Evolutionary conservation across 148 eudicot genomes (phyloP), one percentile per base, ranked within the genome.

Genomic region (Dysphania ambrosioides): DNA sequence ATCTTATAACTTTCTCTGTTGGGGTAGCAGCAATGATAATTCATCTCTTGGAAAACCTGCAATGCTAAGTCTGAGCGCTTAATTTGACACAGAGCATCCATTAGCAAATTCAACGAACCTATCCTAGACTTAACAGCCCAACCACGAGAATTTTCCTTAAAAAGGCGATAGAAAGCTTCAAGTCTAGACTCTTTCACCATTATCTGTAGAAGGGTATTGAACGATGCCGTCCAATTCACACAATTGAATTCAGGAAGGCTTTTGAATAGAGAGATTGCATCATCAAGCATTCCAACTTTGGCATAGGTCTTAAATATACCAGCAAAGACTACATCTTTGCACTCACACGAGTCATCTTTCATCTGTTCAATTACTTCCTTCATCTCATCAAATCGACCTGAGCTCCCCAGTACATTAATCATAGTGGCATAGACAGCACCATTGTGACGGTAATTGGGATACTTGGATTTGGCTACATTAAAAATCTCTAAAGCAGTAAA

Each of bases 341-440:
- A 86, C 80, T 92, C 89, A 76, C 98, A 95, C 0, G 93, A 88
- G 60, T 92, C 98, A 0, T 66, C 47, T 86, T 85, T 90, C 96
- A 94, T 91, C 77, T 77, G 87, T 66, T 86, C 76, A 71, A 94
- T 85, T 26, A 91, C 76, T 77, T 85, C 77, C 82, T 84, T 91
- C 97, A 91, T 91, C 77, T 94, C 92, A 65, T 76, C 27, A 35
- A 87, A 57, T 9, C 83, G 83, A 15, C 89, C 85, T 15, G 90
- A 83, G 79, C 77, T 82, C 49, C 90, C 87, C 16, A 95, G 97
- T 66, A 92, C 78, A 63, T 75, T 77, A 67, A 92, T 90, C 91
- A 94, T 87, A 74, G 93, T 87, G 77, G 90, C 91, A 79, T 91
- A 94, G 23, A 88, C 93, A 24, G 81, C 77, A 26, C 96, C 93